These are phyloP conservation scores for Neofusicoccum kwambonambiense DNA, from an alignment of 2,329 filamentous ascomycete genomes.

Conservation along the genomic window DNA sequence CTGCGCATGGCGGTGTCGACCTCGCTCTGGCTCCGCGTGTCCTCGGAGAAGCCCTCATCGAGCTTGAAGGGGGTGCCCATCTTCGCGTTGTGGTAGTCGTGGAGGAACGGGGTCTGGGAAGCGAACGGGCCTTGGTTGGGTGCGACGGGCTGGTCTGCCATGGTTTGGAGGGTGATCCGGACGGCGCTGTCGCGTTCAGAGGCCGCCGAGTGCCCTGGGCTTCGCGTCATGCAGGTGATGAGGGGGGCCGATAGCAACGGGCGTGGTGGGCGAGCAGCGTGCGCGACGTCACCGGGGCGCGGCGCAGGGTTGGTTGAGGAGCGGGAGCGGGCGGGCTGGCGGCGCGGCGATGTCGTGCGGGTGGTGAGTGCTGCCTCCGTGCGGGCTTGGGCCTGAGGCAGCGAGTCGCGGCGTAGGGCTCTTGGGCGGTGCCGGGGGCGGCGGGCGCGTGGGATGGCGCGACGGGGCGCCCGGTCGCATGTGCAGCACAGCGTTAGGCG, in stretches of 20 bases:
- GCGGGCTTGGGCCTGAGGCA: not conserved
- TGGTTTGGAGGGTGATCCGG: conserved; percentile 20
- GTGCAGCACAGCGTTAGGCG: not conserved
- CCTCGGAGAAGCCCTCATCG: conserved; percentile 87
- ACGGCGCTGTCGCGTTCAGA: not conserved
- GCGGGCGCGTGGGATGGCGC: not conserved
- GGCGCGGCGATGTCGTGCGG: not conserved
- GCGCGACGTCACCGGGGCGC: conserved; percentile 1
- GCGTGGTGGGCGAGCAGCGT: not conserved
- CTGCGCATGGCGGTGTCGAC: conserved; percentile 42
- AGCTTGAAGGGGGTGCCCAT: conserved; percentile 46
- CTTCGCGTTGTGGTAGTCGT: conserved; percentile 33
- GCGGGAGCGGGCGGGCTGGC: conserved; percentile 11
- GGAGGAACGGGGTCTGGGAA: conserved; percentile 32
- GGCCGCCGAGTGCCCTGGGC: conserved; percentile 16
- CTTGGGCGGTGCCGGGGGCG: not conserved
- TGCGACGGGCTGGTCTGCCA: conserved; percentile 33
- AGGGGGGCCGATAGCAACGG: not conserved
- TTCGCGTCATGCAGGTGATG: conserved; percentile 3
- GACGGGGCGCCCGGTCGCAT: not conserved
- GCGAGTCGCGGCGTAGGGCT: not conserved
- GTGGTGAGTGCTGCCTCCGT: conserved; percentile 5
- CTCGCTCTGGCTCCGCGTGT: conserved; percentile 52
- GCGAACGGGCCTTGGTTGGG: conserved; percentile 28
- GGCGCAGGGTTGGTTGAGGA: not conserved